Conservation (phyloP, 495 filamentous ascomycete species). For the Annulohypoxylon maeteangense region DNA sequence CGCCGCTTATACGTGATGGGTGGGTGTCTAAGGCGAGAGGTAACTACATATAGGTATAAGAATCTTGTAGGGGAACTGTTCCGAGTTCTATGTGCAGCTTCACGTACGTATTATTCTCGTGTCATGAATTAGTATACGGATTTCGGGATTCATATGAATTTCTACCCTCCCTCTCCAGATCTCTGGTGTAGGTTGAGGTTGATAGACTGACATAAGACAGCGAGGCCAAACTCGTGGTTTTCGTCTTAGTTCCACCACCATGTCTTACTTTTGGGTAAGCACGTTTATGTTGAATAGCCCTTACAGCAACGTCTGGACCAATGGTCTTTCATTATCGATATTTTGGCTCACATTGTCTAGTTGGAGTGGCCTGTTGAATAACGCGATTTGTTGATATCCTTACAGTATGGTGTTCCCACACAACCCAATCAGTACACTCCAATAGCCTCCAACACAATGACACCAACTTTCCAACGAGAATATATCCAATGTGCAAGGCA, state of each 20-base stretch:
- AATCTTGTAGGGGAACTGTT: background rate
- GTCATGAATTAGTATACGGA: background rate
- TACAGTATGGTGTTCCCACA: background rate
- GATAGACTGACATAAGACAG: conserved; percentile 8
- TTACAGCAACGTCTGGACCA: background rate
- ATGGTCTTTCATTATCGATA: background rate
- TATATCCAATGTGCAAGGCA: background rate
- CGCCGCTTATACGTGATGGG: background rate
- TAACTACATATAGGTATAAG: background rate
- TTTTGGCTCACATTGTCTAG: background rate
- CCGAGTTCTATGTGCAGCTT: background rate
- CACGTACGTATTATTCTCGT: background rate
- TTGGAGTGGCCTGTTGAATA: conserved; percentile 1
- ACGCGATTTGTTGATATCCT: conserved; percentile 2
- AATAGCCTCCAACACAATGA: background rate
- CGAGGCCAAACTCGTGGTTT: background rate
- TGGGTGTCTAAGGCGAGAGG: background rate
- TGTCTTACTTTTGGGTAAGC: conserved; percentile 4
- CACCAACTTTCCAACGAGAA: background rate
- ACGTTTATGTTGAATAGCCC: background rate
- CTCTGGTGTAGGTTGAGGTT: background rate
- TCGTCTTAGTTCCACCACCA: background rate
- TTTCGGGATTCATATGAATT: background rate
- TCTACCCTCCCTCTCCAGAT: background rate
- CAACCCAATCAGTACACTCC: background rate